phyloP scores from a whole-genome alignment of 768 basidiomycete genomes.

The Phylloporus arenicola region DNA sequence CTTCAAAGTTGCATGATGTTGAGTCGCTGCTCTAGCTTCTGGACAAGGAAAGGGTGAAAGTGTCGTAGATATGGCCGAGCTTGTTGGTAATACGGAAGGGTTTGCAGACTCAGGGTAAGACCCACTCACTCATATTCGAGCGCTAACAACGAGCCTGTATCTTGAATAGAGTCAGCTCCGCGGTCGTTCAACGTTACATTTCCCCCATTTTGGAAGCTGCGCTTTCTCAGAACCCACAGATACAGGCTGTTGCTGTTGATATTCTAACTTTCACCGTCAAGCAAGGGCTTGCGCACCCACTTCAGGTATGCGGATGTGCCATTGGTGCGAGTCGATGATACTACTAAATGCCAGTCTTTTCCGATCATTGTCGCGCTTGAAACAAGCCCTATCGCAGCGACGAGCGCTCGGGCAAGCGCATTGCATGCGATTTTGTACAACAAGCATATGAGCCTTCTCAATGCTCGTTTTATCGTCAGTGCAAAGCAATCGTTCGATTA shows the following conservation, averaged over 20 bases:
- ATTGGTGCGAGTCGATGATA: not conserved
- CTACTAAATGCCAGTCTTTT: constrained; percentile 56
- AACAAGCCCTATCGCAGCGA: constrained; percentile 56
- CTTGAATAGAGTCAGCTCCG: constrained; percentile 76
- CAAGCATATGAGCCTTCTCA: constrained; percentile 87
- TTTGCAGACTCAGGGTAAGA: constrained; percentile 95
- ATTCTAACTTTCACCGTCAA: constrained; percentile 89
- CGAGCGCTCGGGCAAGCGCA: constrained; percentile 72
- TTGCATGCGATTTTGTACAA: constrained; percentile 78
- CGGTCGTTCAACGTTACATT: constrained; percentile 90
- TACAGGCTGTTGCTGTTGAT: constrained; percentile 82
- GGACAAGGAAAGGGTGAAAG: constrained; percentile 23
- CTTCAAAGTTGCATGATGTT: not conserved
- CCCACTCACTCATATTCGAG: not conserved
- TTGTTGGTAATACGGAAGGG: constrained; percentile 91
- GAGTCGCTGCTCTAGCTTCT: constrained; percentile 5
- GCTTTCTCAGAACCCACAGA: constrained; percentile 60
- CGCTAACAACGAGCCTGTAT: not conserved
- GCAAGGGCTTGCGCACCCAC: constrained; percentile 92
- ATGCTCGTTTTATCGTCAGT: constrained; percentile 76
- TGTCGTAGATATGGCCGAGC: constrained; percentile 83
- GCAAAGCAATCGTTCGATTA: constrained; percentile 81
- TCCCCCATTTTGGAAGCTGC: constrained; percentile 76
- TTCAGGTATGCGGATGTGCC: constrained; percentile 56
- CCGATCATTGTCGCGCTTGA: constrained; percentile 92